phyloP scores from a whole-genome alignment of 192 early-diverging fungal genomes.

The Mortierella claussenii region DNA sequence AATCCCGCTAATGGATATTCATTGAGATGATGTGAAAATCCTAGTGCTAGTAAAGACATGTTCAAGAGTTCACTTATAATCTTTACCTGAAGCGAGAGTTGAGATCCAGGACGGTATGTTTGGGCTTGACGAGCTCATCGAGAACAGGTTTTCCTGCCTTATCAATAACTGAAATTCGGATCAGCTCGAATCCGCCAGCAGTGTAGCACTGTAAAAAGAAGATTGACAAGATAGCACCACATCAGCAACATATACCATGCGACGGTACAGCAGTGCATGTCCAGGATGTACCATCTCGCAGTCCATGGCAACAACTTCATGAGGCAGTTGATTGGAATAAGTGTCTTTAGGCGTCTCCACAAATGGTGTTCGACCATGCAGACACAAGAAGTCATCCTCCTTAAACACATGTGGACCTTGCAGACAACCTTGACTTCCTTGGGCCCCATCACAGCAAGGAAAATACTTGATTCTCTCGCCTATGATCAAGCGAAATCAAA shows the following conservation, averaged over 20 bases:
- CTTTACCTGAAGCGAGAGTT: conserved; percentile 61
- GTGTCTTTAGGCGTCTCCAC: conserved; percentile 47
- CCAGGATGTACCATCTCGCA: conserved; percentile 74
- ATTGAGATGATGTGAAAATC: neutral
- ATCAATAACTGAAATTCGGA: conserved; percentile 67
- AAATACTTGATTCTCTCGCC: conserved; percentile 55
- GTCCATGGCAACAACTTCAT: conserved; percentile 67
- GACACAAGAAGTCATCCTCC: conserved; percentile 50
- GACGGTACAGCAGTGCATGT: neutral
- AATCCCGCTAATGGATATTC: conserved; percentile 57
- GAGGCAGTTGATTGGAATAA: conserved; percentile 2
- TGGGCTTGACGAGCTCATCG: conserved; percentile 70
- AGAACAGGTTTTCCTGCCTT: conserved; percentile 57
- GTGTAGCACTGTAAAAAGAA: conserved; percentile 64
- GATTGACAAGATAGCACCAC: neutral
- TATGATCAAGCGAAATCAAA: conserved; percentile 4
- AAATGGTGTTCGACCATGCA: conserved; percentile 59
- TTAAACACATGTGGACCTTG: conserved; percentile 77
- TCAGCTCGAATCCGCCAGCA: conserved; percentile 72
- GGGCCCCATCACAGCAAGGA: conserved; percentile 58
- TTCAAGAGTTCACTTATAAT: no score
- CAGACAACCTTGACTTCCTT: conserved; percentile 60
- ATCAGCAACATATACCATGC: neutral
- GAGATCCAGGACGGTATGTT: conserved; percentile 66
- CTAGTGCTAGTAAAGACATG: no score